Evolutionary conservation across 306 rosid species (phyloP).

Genomic region (Vigna angularis): DNA sequence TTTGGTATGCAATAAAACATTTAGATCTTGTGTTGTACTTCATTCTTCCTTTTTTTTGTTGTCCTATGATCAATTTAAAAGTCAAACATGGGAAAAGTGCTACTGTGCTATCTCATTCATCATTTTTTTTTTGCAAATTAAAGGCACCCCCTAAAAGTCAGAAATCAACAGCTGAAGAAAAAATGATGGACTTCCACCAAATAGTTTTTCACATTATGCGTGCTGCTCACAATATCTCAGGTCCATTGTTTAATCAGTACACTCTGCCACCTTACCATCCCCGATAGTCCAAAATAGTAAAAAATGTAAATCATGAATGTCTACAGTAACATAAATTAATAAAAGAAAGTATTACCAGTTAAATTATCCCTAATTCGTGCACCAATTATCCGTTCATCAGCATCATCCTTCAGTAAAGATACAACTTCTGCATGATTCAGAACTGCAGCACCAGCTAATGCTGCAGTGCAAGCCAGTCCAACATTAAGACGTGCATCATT

Average conservation of each 20-base stretch:
- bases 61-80: background rate
- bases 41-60: background rate
- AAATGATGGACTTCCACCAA: slow-evolving; percentile 23
- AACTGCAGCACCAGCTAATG: slow-evolving; percentile 84
- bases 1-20: background rate
- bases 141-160: background rate
- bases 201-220: background rate
- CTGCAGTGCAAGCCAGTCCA: slow-evolving; percentile 83
- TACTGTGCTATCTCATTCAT: background rate
- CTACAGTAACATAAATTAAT: background rate
- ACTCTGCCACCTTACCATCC: slow-evolving; percentile 14
- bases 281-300: background rate
- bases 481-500: slow-evolving; percentile 87
- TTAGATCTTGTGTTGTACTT: background rate
- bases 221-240: background rate
- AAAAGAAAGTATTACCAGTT: slow-evolving; percentile 61
- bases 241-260: background rate
- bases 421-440: slow-evolving; percentile 82
- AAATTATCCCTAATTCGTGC: slow-evolving; percentile 76
- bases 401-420: slow-evolving; percentile 72
- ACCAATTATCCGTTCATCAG: slow-evolving; percentile 62
- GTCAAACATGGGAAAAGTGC: background rate
- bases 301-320: slow-evolving; percentile 9
- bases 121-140: background rate
- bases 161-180: background rate